These are phyloP conservation scores for Hymenoscyphus albidus DNA, from an alignment of 2,329 filamentous ascomycete species.

Conservation along the genomic window DNA sequence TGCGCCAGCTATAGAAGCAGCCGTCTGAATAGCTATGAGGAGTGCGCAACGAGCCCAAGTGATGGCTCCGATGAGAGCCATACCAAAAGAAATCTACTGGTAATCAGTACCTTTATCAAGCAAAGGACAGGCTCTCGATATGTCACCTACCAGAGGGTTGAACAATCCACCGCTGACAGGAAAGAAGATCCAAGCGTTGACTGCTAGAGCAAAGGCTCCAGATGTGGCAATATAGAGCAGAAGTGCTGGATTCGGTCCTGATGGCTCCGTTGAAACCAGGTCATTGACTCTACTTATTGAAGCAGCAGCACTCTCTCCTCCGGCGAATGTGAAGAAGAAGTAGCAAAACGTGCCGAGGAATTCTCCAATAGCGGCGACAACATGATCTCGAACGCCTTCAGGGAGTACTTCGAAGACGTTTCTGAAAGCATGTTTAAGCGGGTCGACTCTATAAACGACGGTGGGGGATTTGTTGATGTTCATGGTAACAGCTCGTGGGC, in stretches of 20 bases:
- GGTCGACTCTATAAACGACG: slow-evolving; percentile 5
- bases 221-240: slow-evolving; percentile 31
- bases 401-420: slow-evolving; percentile 6
- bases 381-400: slow-evolving; percentile 38
- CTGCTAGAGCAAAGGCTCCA: slow-evolving; percentile 38
- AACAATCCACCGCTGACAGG: slow-evolving; percentile 49
- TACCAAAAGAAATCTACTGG: slow-evolving; percentile 36
- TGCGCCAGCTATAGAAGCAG: slow-evolving; percentile 38
- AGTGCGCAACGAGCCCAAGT: slow-evolving; percentile 33
- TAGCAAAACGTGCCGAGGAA: slow-evolving; percentile 47
- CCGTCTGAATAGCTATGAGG: slow-evolving; percentile 35
- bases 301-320: slow-evolving; percentile 26
- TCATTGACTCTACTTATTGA: slow-evolving; percentile 35
- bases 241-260: slow-evolving; percentile 14
- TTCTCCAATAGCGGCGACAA: slow-evolving; percentile 46
- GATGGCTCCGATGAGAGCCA: slow-evolving; percentile 38
- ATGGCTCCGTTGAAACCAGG: slow-evolving; percentile 21
- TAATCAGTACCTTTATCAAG: not conserved
- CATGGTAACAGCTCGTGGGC: slow-evolving; percentile 8
- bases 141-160: slow-evolving; percentile 43
- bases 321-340: slow-evolving; percentile 33
- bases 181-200: slow-evolving; percentile 53
- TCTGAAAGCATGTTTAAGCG: slow-evolving; percentile 10
- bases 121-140: not conserved
- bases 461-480: slow-evolving; percentile 10